Percentiles rank a stretch among this genome's conserved stretches.
Conservation (phyloP, 2,329 filamentous ascomycete genomes). For the Chaetomium sp. region DNA sequence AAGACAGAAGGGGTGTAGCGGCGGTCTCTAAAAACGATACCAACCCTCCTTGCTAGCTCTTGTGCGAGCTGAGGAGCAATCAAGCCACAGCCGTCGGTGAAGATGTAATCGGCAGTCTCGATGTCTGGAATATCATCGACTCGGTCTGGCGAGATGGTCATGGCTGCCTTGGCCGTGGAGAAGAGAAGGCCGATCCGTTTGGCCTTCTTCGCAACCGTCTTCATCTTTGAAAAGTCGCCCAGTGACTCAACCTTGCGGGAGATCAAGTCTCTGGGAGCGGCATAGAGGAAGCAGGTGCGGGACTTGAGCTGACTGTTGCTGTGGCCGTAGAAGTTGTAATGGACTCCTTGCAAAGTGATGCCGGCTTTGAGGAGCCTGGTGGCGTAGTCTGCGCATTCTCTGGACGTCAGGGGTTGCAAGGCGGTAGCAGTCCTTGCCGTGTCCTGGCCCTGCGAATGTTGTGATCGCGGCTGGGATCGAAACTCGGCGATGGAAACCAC, state of each 20-base stretch:
- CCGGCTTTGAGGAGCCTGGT: slow-evolving; percentile 41
- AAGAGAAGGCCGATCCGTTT: slow-evolving; percentile 48
- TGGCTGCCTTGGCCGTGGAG: slow-evolving; percentile 41
- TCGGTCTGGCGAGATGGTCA: slow-evolving; percentile 39
- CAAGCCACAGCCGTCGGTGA: slow-evolving; percentile 48
- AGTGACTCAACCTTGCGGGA: slow-evolving; percentile 41
- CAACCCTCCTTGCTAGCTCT: slow-evolving; percentile 39
- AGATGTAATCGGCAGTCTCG: slow-evolving; percentile 42
- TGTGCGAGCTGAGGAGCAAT: slow-evolving; percentile 41
- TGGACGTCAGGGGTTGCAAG: slow-evolving; percentile 36
- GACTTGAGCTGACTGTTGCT: slow-evolving; percentile 49
- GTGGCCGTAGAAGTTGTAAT: slow-evolving; percentile 48
- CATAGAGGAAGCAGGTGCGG: slow-evolving; percentile 44
- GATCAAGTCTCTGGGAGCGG: slow-evolving; percentile 41
- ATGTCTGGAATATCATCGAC: slow-evolving; percentile 46
- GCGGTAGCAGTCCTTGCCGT: slow-evolving; percentile 8
- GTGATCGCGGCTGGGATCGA: slow-evolving; percentile 28
- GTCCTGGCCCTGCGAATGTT: slow-evolving; percentile 15
- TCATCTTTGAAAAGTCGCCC: slow-evolving; percentile 46
- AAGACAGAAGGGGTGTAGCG: slow-evolving; percentile 46
- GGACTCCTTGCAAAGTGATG: slow-evolving; percentile 40
- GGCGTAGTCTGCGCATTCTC: slow-evolving; percentile 43
- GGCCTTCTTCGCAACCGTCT: slow-evolving; percentile 47
- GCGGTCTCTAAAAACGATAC: slow-evolving; percentile 42
- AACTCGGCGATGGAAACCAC: slow-evolving; percentile 43